A percentile compares a stretch with the other conserved stretches of the same genome.
Evolutionary conservation across 768 basidiomycete species (phyloP).

Genomic region (Imleria badia): DNA sequence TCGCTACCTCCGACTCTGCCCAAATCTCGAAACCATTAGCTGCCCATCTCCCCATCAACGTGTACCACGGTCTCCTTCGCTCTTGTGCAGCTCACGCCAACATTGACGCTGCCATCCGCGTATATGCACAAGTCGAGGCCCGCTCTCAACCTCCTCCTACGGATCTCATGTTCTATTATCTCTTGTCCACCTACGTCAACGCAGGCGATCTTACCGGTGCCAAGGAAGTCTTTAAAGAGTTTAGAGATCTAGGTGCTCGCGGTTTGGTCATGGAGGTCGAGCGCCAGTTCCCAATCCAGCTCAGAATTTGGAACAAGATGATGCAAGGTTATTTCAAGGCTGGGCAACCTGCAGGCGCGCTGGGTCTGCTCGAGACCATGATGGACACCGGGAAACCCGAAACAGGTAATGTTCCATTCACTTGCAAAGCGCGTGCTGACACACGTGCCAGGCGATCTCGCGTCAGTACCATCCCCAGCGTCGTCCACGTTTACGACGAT

Average conservation of each 20-base stretch:
- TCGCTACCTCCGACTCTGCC: constrained; percentile 22
- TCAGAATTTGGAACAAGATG: constrained; percentile 72
- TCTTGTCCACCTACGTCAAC: constrained; percentile 60
- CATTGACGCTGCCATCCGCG: constrained; percentile 57
- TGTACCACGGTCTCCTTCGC: constrained; percentile 59
- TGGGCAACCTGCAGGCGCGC: constrained; percentile 59
- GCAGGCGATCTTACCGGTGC: constrained; percentile 48
- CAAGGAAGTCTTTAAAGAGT: constrained; percentile 65
- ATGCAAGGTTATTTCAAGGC: constrained; percentile 69
- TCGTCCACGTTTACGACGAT: constrained; percentile 63
- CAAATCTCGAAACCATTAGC: constrained; percentile 4
- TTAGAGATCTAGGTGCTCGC: constrained; percentile 39
- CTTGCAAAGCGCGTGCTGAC: background rate
- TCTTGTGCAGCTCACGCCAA: constrained; percentile 59
- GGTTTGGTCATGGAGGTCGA: constrained; percentile 30
- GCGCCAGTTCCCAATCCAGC: constrained; percentile 32
- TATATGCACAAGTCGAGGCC: constrained; percentile 64
- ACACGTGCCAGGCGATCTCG: constrained; percentile 18
- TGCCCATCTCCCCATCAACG: constrained; percentile 28
- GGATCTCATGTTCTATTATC: constrained; percentile 45
- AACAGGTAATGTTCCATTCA: constrained; percentile 5
- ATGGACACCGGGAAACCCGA: constrained; percentile 42
- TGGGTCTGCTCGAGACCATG: constrained; percentile 71
- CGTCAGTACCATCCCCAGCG: constrained; percentile 54
- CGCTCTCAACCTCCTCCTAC: constrained; percentile 29